Percentiles rank a stretch among this genome's conserved stretches.
Evolutionary conservation across 371 early-diverging fungal genomes (phyloP).

Genomic region (Umbelopsis sp.): DNA sequence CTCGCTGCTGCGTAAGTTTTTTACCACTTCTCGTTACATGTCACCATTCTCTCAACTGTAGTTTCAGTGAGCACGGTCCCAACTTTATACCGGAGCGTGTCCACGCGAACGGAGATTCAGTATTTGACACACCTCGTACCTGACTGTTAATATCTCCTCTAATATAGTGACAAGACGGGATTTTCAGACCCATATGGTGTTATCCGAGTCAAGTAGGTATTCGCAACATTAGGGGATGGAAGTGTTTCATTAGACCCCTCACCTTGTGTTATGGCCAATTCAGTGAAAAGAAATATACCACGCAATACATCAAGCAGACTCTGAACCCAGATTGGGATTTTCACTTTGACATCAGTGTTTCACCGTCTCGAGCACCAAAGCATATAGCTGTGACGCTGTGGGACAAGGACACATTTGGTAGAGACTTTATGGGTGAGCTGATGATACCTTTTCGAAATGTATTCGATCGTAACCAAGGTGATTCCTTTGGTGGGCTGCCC

Average conservation of each 20-base stretch:
- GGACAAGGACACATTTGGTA: conserved; percentile 66
- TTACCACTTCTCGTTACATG: not conserved
- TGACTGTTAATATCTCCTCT: not conserved
- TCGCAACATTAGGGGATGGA: not conserved
- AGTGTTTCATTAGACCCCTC: too few species aligned
- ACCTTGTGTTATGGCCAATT: not conserved
- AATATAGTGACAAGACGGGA: conserved; percentile 57
- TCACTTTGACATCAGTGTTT: conserved; percentile 65
- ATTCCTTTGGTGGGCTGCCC: conserved; percentile 39
- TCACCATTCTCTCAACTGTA: not conserved
- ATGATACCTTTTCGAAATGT: conserved; percentile 59
- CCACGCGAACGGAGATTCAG: conserved; percentile 1
- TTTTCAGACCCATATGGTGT: conserved; percentile 68
- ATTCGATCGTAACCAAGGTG: conserved; percentile 54
- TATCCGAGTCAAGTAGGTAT: conserved; percentile 39
- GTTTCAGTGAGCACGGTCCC: not conserved
- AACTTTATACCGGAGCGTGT: not conserved
- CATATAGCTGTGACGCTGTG: conserved; percentile 57
- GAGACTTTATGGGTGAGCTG: conserved; percentile 68
- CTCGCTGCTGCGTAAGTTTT: conserved; percentile 41
- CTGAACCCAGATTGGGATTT: conserved; percentile 81
- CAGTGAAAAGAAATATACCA: conserved; percentile 70
- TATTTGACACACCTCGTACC: not conserved
- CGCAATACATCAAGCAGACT: conserved; percentile 67
- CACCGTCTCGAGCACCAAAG: conserved; percentile 46